Evolutionary conservation across 1,284 basidiomycete species (phyloP).

Genomic region (Volvariella surrecta): DNA sequence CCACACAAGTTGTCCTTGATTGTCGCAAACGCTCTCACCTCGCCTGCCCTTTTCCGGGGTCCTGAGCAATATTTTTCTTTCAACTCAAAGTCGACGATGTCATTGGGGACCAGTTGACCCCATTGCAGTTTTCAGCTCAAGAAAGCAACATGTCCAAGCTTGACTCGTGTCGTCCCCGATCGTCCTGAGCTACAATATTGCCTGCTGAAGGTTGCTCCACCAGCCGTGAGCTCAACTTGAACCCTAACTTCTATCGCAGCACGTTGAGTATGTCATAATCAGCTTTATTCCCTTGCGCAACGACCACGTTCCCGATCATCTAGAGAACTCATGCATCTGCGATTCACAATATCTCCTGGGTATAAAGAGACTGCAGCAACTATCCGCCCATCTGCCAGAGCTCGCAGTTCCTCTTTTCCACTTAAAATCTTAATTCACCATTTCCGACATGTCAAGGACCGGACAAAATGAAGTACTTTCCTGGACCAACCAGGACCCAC

Average conservation of each 20-base stretch:
- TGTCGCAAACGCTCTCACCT: background rate
- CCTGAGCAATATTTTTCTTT: no score
- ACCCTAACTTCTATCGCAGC: conserved; percentile 55
- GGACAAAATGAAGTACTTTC: conserved; percentile 64
- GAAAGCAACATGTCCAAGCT: background rate
- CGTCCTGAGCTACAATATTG: conserved; percentile 40
- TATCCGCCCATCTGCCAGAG: conserved; percentile 15
- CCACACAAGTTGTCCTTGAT: background rate
- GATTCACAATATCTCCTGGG: conserved; percentile 19
- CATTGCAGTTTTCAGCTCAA: background rate
- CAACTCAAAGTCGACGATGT: no score
- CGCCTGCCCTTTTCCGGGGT: no score
- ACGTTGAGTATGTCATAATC: conserved; percentile 57
- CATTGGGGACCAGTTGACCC: background rate
- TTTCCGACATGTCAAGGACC: conserved; percentile 33
- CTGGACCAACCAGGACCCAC: conserved; percentile 79
- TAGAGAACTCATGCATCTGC: conserved; percentile 39
- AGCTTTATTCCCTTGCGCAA: conserved; percentile 59
- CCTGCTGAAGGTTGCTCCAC: conserved; percentile 62
- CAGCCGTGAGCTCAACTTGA: conserved; percentile 46
- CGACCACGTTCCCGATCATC: conserved; percentile 69
- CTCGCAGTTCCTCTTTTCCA: conserved; percentile 17
- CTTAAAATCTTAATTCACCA: conserved; percentile 19
- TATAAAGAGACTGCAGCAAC: conserved; percentile 22
- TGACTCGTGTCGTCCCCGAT: conserved; percentile 60